phyloP scores from a whole-genome alignment of 352 stramenopile species.

The Pythium brachiatum region DNA sequence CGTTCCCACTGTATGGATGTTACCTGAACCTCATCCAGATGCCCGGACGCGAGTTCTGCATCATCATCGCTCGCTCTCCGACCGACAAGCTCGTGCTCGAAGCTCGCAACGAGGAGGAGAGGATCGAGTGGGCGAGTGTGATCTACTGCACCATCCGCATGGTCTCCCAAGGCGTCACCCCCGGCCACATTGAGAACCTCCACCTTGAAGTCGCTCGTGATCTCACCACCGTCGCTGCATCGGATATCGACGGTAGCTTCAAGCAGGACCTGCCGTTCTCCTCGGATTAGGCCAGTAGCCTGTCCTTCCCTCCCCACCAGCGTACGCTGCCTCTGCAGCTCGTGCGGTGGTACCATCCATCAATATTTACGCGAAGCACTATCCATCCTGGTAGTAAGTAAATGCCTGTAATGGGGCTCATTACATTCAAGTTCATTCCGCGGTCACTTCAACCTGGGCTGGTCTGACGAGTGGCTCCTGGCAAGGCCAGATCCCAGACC shows the following conservation, averaged over 20 bases:
- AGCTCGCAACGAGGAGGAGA: slow-evolving; percentile 60
- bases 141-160: slow-evolving; percentile 88
- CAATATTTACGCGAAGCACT: neutral
- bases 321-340: neutral
- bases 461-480: slow-evolving; percentile 3
- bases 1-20: slow-evolving; percentile 80
- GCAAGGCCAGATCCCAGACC: neutral
- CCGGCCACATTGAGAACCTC: slow-evolving; percentile 73
- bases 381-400: neutral
- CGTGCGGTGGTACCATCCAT: slow-evolving; percentile 13
- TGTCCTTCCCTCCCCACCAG: neutral
- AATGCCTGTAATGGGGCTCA: slow-evolving; percentile 1
- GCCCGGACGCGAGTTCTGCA: slow-evolving; percentile 66
- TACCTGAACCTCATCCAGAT: slow-evolving; percentile 84
- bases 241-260: slow-evolving; percentile 22
- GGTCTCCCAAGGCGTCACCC: slow-evolving; percentile 82
- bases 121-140: slow-evolving; percentile 84
- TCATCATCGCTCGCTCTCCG: slow-evolving; percentile 79
- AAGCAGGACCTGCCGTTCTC: slow-evolving; percentile 9
- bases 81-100: slow-evolving; percentile 85
- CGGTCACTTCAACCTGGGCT: neutral
- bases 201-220: slow-evolving; percentile 51
- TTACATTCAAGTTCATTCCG: neutral
- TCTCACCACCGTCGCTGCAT: neutral
- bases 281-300: neutral